Base-by-base conservation (phyloP, 441 rosid species). In the Adansonia grandidieri region DNA sequence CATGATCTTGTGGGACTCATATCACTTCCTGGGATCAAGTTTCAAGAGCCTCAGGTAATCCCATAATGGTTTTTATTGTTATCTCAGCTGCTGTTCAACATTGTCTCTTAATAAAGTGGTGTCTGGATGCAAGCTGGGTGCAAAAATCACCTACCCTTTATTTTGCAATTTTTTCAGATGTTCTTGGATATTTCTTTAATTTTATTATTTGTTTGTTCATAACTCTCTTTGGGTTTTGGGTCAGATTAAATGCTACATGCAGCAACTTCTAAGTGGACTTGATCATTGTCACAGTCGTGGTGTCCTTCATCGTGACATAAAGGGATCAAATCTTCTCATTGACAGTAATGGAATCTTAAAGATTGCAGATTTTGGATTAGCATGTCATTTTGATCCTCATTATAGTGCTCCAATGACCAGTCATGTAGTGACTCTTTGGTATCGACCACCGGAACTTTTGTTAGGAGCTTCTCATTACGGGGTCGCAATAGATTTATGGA, bases 351-450 rank as follows among this genome's bases (percentile, higher is more conserved):
- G 99, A 73, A 77, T 89, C 69, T 84, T 96, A 88, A 96, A 96
- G 88, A 91, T 96, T 71, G 97, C 97, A 1, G 99, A 96, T 84
- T 96, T 96, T 50, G 99, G 99, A 47, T 82, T 96, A 71, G 97
- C 99, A 0, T 92, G 89, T 75, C 84, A 86, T 82, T 93, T 87
- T 48, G 80, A 91, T 77, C 93, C 97, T 63, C 81, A 79, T 10
- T 76, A 88, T 58, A 85, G 69, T 40, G 81, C 73, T 71, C 89
- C 88, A 9, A 78, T 92, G 90, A 96, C 98, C 40, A 94, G 96
- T 81, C 98, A 92, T 48, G 99, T 95, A 56, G 96, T 95, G 82
- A 95, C 98, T 28, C 93, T 95, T 66, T 95, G 99, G 99, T 95
- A 95, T 83, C 88, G 98, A 79, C 98, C 99, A 24, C 99, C 99